Evolutionary conservation across 23 red algal species (phyloP).

Genomic region (Gracilaria caudata): DNA sequence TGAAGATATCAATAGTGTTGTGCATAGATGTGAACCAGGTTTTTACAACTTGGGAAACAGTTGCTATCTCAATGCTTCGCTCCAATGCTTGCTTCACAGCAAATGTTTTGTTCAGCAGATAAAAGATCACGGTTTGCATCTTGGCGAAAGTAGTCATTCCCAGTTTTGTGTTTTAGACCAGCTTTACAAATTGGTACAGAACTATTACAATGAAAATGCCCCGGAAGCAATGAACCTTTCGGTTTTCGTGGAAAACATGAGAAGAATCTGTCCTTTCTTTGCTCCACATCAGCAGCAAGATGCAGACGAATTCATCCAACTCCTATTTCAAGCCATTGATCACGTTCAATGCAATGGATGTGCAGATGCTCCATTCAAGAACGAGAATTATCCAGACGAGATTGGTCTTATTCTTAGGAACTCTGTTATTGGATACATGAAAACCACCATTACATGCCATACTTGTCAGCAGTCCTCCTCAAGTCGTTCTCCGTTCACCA

Average conservation of each 20-base stretch:
- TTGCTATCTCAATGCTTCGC: neutral
- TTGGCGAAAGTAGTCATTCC: neutral
- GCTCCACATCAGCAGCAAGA: neutral
- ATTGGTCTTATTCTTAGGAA: neutral
- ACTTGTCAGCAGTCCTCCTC: neutral
- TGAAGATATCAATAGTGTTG: neutral
- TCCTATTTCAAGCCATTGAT: neutral
- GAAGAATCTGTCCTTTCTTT: neutral
- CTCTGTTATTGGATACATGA: neutral
- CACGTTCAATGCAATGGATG: neutral
- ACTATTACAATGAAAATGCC: neutral
- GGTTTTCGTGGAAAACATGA: neutral
- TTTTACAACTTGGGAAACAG: constrained; percentile 17
- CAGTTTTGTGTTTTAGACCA: constrained; percentile 10
- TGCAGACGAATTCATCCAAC: constrained; percentile 9
- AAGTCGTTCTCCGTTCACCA: neutral
- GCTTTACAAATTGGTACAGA: neutral
- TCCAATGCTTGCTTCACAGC: constrained; percentile 16
- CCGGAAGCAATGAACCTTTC: neutral
- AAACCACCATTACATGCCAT: neutral
- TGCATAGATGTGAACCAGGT: constrained; percentile 16
- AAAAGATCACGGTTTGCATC: neutral
- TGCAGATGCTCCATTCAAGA: neutral
- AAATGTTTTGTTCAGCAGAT: neutral
- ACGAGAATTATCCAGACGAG: neutral